Base-by-base conservation (phyloP, 1,139 yeast species). In the Blastobotrys aristatus region DNA sequence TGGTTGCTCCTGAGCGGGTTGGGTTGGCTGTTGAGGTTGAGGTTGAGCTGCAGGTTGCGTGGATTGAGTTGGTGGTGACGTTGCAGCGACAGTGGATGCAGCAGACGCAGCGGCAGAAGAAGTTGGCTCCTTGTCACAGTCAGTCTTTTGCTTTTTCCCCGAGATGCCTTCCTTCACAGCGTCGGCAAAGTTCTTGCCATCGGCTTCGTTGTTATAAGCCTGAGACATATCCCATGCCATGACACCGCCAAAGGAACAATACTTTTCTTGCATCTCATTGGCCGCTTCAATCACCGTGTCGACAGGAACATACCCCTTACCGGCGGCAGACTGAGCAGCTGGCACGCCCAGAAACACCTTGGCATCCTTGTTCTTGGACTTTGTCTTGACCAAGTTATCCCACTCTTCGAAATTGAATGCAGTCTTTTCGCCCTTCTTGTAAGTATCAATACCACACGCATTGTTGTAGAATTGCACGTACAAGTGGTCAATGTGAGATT, bases 381-480 rank as follows among this genome's bases (percentile, higher is more conserved):
- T 64, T 83, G 88, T 46, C 92, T 82, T 57, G 44, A 92, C 95
- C 65, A 69, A 86, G 30, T 74, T 68, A 46, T 76, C 73, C 97
- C 97, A 90, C 29, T 84, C 77, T 53, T 78, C 83, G 82, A 84
- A 89, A 71, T 89, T 88, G 72, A 87, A 88, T 96, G 67, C 66
- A 35, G 72, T 88, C 16, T 37, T 13, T 17, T 27, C 20, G 14
- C 33, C 20, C 38, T 32, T 46, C 59, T 29, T 53, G 49, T n/a
- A 54, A 11, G 68, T 70, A 60, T 62, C 40, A 92, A 67, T 56
- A 2, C 69, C 70, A 68, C 97, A 90, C 65, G 82, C 80, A 68
- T 90, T 90, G 74, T 90, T 90, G 75, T 89, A 90, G 70, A 90
- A 90, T 71, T 90, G 97, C 58, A 90, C 79, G 60, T 87, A 88